Base-by-base conservation (phyloP, 169 alveolate genomes). In the Eimeria acervulina region DNA sequence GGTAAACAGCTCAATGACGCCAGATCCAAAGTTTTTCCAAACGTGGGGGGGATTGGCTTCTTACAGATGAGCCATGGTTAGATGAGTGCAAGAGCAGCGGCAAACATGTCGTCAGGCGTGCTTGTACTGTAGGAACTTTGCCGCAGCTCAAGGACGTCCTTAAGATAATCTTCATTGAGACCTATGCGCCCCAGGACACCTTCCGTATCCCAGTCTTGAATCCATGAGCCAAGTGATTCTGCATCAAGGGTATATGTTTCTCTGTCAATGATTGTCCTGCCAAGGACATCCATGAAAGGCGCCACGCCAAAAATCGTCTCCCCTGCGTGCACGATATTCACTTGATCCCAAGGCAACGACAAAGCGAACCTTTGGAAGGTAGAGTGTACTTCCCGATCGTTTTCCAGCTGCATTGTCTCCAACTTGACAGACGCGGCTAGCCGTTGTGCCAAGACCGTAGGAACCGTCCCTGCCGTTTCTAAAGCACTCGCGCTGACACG, bases 401-500 rank as follows among this genome's bases (percentile, higher is more conserved):
- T 76, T 7, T 76, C 63, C 3, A 76, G 61, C 87, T 76, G 87
- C 38, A 26, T 5, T 7, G 87, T 76, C n/a, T 76, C 87, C 61
- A 44, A 7, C 23, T 40, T 76, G 36, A 76, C 87, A 21, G 87
- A 76, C 23, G 87, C 87, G 42, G 87, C 87, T 17, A 76, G 63
- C 23, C 87, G 52, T 42, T 76, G 13, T 76, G 87, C 87, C 33
- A 76, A 23, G 36, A 76, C 87, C 59, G 2, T 23, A 26, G 87
- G 87, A 38, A 76, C 87, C 36, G 87, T 76, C 63, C 63, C 87
- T 76, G 87, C 87, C 12, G 28, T 38, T 2, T 40, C 87, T 26
- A 76, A n/a, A 23, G 87, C 87, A 1, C 5, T 26, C 26, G 2
- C 59, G n/a, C 10, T 38, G 87, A 76, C 61, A 40, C 36, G 63